phyloP scores from a whole-genome alignment of 768 basidiomycete genomes.

The Pulveroboletus frians region DNA sequence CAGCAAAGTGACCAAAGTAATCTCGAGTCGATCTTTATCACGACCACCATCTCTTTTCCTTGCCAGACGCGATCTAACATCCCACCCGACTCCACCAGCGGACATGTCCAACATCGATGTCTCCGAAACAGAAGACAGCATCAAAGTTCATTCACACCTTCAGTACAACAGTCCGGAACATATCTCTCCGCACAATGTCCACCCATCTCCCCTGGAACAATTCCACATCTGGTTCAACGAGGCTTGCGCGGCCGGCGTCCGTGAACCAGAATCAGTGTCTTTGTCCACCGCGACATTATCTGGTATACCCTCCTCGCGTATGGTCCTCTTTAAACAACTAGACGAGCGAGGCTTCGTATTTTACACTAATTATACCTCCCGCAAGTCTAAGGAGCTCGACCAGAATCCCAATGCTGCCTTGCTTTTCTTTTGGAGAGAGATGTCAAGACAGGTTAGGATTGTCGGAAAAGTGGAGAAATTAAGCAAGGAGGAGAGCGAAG shows the following conservation, averaged over 20 bases:
- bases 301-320: conserved; percentile 81
- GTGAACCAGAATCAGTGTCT: conserved; percentile 88
- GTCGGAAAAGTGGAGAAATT: conserved; percentile 84
- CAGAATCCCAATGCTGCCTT: conserved; percentile 77
- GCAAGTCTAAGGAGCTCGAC: conserved; percentile 79
- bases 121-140: conserved; percentile 45
- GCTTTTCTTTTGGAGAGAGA: conserved; percentile 89
- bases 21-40: conserved; percentile 12
- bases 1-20: not conserved
- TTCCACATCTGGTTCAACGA: conserved; percentile 85
- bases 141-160: conserved; percentile 65
- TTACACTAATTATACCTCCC: conserved; percentile 94
- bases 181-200: conserved; percentile 57
- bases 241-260: conserved; percentile 51
- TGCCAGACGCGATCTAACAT: not conserved
- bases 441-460: conserved; percentile 75
- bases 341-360: conserved; percentile 90
- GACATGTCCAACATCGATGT: conserved; percentile 29
- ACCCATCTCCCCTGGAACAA: conserved; percentile 70
- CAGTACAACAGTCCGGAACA: conserved; percentile 72
- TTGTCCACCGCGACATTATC: conserved; percentile 64
- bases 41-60: not conserved
- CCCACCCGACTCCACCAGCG: not conserved
- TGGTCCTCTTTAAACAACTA: conserved; percentile 88
- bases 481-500: conserved; percentile 62